Evolutionary conservation across 257 asterid genomes (phyloP).

Genomic region (Solanum arcanum): DNA sequence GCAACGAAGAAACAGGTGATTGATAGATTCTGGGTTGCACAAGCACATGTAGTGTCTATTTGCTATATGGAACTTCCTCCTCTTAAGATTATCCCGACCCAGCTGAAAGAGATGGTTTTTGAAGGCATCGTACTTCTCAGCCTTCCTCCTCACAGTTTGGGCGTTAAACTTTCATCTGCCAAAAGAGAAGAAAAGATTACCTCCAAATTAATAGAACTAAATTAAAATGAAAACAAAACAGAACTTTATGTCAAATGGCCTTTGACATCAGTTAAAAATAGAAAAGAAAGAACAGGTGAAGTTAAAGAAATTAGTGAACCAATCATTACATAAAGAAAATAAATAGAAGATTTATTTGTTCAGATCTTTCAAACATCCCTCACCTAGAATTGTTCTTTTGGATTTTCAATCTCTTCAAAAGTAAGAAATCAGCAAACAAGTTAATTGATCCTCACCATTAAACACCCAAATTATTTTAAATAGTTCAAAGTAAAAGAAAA

Average conservation of each 20-base stretch:
- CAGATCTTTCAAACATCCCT: background rate
- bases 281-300: background rate
- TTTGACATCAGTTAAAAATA: background rate
- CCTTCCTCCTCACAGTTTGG: background rate
- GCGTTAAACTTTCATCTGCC: background rate
- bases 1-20: background rate
- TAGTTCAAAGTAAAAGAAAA: background rate
- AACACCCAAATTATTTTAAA: background rate
- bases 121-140: background rate
- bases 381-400: background rate
- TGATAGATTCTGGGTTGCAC: background rate
- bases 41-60: background rate
- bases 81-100: background rate
- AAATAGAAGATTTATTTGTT: background rate
- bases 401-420: background rate
- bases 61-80: background rate
- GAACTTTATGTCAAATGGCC: background rate
- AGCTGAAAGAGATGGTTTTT: background rate
- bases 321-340: background rate
- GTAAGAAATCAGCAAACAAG: background rate
- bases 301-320: background rate
- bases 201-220: background rate
- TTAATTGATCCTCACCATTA: background rate
- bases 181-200: background rate
- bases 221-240: background rate